phyloP scores from a whole-genome alignment of 306 rosid genomes.

The Canavalia gladiata region DNA sequence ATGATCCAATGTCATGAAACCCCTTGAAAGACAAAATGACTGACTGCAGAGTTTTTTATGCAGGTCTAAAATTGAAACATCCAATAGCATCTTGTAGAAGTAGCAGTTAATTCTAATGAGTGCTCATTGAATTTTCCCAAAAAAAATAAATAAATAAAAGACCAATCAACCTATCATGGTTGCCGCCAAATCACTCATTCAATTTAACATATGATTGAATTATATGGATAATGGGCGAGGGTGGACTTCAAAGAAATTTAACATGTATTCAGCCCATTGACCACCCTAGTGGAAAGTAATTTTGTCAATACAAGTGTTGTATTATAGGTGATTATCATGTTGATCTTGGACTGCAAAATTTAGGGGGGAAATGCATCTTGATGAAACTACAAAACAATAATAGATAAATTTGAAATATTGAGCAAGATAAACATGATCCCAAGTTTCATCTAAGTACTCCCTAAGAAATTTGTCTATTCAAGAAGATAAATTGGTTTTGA shows the following conservation, averaged over 20 bases:
- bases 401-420: too few species aligned
- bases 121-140: conserved; percentile 10
- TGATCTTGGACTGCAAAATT: background rate
- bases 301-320: too few species aligned
- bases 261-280: background rate
- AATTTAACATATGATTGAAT: conserved; percentile 5
- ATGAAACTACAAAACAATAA: too few species aligned
- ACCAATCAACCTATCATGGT: too few species aligned
- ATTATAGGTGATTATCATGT: background rate
- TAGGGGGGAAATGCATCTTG: background rate
- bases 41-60: background rate
- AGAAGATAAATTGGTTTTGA: too few species aligned
- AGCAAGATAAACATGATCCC: too few species aligned
- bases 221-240: background rate
- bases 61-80: background rate
- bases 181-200: background rate
- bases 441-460: too few species aligned
- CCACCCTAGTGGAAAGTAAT: background rate
- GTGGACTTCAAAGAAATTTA: background rate
- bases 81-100: background rate
- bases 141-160: background rate
- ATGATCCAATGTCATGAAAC: conserved; percentile 5
- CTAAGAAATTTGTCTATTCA: too few species aligned
- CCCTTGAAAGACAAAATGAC: conserved; percentile 22
- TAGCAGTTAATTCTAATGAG: background rate